Percentiles rank a stretch among this genome's conserved stretches.
phyloP scores from a whole-genome alignment of 495 filamentous ascomycete species.

The Podospora fimiseda region DNA sequence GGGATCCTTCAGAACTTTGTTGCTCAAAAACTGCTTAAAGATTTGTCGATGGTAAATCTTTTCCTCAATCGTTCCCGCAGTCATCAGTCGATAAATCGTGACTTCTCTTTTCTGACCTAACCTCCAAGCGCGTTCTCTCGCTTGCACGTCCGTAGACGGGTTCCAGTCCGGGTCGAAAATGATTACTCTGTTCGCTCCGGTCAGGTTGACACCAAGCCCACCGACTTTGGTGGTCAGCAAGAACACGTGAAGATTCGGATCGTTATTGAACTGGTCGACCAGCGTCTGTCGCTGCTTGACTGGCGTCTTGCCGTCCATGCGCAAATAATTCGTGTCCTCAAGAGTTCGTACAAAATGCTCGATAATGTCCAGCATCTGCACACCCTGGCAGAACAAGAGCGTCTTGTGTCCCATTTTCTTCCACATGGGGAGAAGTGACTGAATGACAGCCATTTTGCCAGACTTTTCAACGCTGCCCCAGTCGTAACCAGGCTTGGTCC shows the following conservation, averaged over 20 bases:
- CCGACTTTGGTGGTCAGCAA: conserved; percentile 92
- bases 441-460: conserved; percentile 91
- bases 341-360: conserved; percentile 66
- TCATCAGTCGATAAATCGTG: conserved; percentile 90
- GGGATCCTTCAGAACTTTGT: conserved; percentile 89
- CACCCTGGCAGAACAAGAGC: conserved; percentile 81
- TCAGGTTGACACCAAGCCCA: conserved; percentile 87
- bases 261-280: conserved; percentile 86
- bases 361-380: conserved; percentile 89
- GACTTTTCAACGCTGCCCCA: conserved; percentile 73
- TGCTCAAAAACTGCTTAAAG: conserved; percentile 91
- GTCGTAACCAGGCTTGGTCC: conserved; percentile 52
- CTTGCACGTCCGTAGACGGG: conserved; percentile 86
- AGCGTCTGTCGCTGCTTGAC: conserved; percentile 75
- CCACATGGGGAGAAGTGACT: conserved; percentile 78
- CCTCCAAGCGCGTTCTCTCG: conserved; percentile 93
- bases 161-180: conserved; percentile 99
- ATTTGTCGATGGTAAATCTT: conserved; percentile 98
- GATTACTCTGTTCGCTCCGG: conserved; percentile 90
- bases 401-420: conserved; percentile 84
- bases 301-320: conserved; percentile 88
- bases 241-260: conserved; percentile 75
- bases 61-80: conserved; percentile 95
- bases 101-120: conserved; percentile 92
- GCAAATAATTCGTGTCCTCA: conserved; percentile 65